Conservation (phyloP, 176 grass and related monocot species). For the Thalia dealbata region DNA sequence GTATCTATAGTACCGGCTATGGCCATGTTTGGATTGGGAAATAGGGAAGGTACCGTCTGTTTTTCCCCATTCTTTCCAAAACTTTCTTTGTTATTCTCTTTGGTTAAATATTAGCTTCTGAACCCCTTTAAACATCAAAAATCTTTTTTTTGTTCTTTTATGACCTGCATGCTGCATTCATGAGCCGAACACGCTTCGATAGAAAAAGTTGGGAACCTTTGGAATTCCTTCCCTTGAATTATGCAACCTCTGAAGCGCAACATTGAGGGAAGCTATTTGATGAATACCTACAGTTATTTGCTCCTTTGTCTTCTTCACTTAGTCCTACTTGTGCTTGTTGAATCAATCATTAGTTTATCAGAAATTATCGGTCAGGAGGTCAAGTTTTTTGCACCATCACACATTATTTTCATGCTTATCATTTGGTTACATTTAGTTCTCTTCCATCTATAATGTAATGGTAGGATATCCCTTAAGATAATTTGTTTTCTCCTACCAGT, state of each 20-base stretch:
- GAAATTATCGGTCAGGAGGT: neutral
- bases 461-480: neutral
- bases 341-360: too few relatives aligned
- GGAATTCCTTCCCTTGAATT: too few relatives aligned
- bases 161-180: neutral
- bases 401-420: neutral
- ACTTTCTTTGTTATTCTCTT: neutral
- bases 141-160: neutral
- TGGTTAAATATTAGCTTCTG: neutral
- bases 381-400: neutral
- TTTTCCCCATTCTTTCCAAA: neutral
- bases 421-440: neutral
- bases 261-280: too few relatives aligned
- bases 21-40: neutral
- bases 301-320: too few relatives aligned
- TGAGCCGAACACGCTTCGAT: too few relatives aligned
- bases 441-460: neutral
- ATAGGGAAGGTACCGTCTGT: neutral
- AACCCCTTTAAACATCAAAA: neutral
- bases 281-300: too few relatives aligned
- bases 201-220: too few relatives aligned
- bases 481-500: neutral
- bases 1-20: neutral
- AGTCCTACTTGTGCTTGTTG: too few relatives aligned
- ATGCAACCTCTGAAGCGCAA: too few relatives aligned